A percentile compares a stretch with the other conserved stretches of the same genome.
These are phyloP conservation scores for Wickerhamomyces bovis DNA, from an alignment of 805 yeast species.

Conservation along the genomic window DNA sequence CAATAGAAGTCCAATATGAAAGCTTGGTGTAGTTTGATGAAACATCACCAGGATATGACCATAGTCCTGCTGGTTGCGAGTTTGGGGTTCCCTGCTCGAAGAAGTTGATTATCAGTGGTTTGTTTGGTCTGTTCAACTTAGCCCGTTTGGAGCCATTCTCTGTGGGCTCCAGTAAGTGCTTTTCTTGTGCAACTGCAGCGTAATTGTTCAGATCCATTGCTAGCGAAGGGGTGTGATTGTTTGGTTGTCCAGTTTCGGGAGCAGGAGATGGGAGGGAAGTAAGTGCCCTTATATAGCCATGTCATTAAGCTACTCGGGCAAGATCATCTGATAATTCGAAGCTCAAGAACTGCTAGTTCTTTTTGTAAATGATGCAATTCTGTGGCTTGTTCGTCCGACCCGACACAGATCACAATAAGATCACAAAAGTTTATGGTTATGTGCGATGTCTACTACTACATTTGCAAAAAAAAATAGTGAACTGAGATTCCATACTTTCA, in stretches of 20 bases:
- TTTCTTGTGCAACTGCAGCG: background rate
- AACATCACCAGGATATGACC: conserved; percentile 35
- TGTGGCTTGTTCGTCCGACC: background rate
- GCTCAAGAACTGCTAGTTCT: background rate
- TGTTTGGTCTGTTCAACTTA: conserved; percentile 1
- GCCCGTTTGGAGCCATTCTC: background rate
- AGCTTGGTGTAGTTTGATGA: conserved; percentile 24
- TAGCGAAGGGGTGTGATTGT: too few species aligned
- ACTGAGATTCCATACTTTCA: too few species aligned
- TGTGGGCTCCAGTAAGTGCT: background rate
- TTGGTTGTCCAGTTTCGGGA: too few species aligned
- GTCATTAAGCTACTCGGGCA: background rate
- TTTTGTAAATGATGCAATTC: background rate
- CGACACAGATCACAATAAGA: background rate
- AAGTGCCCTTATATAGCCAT: background rate
- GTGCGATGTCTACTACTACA: too few species aligned
- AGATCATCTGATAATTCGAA: background rate
- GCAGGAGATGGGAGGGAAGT: too few species aligned
- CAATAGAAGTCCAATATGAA: conserved; percentile 33
- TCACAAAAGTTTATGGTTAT: background rate
- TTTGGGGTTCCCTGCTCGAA: conserved; percentile 31
- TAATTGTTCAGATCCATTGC: background rate
- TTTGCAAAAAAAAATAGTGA: too few species aligned
- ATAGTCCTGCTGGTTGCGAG: conserved; percentile 26
- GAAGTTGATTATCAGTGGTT: conserved; percentile 31